Evolutionary conservation across 495 filamentous ascomycete genomes (phyloP).

Genomic region (Aspergillus homomorphus): DNA sequence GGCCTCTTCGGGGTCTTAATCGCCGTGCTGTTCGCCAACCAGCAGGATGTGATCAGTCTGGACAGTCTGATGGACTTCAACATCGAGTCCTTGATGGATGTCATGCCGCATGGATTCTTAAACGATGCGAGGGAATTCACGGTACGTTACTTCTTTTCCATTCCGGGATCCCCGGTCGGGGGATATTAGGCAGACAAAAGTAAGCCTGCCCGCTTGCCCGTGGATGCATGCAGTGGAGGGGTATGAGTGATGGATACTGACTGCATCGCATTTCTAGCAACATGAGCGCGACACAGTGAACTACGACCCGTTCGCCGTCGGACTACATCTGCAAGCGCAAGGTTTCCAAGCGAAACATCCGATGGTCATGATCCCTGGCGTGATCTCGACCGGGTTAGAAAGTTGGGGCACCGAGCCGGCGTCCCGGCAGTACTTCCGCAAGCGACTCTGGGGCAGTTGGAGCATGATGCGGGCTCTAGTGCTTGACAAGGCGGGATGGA

Average conservation of each 20-base stretch:
- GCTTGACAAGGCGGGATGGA: conserved; percentile 89
- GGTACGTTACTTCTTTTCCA: conserved; percentile 51
- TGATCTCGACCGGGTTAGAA: conserved; percentile 95
- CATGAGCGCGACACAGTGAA: conserved; percentile 81
- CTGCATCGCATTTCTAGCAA: conserved; percentile 44
- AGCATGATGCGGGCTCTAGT: conserved; percentile 96
- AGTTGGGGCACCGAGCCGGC: conserved; percentile 85
- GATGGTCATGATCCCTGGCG: conserved; percentile 94
- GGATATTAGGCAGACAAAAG: too few species aligned
- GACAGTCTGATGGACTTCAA: conserved; percentile 77
- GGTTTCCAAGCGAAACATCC: conserved; percentile 81
- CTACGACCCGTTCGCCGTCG: conserved; percentile 91
- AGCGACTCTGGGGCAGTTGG: conserved; percentile 95
- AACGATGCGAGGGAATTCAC: conserved; percentile 80
- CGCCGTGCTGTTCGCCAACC: conserved; percentile 80
- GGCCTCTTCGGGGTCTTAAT: conserved; percentile 78
- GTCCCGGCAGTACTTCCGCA: conserved; percentile 87
- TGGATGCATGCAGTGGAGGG: not conserved
- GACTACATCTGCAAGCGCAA: conserved; percentile 75
- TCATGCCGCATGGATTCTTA: conserved; percentile 75
- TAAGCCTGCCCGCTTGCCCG: too few species aligned
- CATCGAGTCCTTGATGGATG: conserved; percentile 77
- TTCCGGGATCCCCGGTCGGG: not conserved
- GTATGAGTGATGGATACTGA: not conserved
- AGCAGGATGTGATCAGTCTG: conserved; percentile 79